Evolutionary conservation across 495 filamentous ascomycete species (phyloP), one percentile per base, ranked within the genome.

Genomic region (Cercophora newfieldiana): DNA sequence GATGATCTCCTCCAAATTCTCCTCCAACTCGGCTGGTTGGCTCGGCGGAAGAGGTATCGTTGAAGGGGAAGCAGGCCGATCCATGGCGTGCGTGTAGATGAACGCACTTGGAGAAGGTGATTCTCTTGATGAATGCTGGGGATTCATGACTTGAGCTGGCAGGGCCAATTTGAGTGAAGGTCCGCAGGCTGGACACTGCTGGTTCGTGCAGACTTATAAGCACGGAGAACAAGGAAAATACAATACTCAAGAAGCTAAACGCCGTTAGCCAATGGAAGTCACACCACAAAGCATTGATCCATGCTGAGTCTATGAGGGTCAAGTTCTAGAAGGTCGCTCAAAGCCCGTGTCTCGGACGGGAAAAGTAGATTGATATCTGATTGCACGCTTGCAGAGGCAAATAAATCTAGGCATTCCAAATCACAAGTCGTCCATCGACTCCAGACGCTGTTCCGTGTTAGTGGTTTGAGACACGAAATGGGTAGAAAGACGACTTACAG

Each of bases 401-500:
- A 48, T 71, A 67, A 8, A 24, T 14, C 59, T 79, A 81, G 12
- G 77, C 74, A 59, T 76, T 73, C 84, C 84, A 98, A 66, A 99
- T 86, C 50, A 98, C 96, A 64, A 98, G 83, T 78, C 96, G 89
- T 61, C 95, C 95, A 78, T 99, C 95, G 55, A 98, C 93, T 63
- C 93, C 93, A 75, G 90, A 97, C 58, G 92, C 91, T 94, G 73
- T 61, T 61, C 56, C n/a, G 33, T 33, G 68, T 87, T 82, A 87
- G 83, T 71, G 61, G 26, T 12, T 44, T 49, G 55, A 53, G 66
- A 68, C 24, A 37, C 47, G 56, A 59, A 37, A 47, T 66, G 55
- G 51, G 53, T 33, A 59, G 44, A 33, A 33, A 44, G 54, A 58
- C 12, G 64, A 86, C 91, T 89, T 85, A 97, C 93, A 92, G 80